Conservation (phyloP, 805 yeast genomes). For the Lipomyces sp. region DNA sequence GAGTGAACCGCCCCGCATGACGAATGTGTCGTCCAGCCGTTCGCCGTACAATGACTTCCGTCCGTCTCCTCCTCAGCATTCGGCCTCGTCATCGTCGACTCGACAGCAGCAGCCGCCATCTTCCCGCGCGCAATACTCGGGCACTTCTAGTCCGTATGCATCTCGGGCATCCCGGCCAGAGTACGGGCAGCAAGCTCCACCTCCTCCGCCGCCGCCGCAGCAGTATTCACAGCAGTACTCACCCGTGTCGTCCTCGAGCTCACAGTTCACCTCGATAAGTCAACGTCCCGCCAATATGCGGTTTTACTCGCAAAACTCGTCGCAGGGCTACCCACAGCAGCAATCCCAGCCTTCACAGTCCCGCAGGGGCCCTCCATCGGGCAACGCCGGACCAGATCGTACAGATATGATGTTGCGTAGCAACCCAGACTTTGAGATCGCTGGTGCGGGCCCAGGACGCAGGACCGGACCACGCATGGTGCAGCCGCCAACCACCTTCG, state of each 20-base stretch:
- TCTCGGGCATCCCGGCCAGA: slow-evolving; percentile 12
- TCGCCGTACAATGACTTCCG: slow-evolving; percentile 15
- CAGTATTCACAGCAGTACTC: slow-evolving; percentile 7
- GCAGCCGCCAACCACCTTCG: not conserved
- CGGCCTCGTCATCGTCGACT: too few relatives aligned
- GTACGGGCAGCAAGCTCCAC: not conserved
- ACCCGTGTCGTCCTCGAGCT: slow-evolving; percentile 37
- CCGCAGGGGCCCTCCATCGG: slow-evolving; percentile 1
- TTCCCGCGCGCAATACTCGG: slow-evolving; percentile 1
- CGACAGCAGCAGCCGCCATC: slow-evolving; percentile 4
- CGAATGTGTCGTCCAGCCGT: slow-evolving; percentile 11
- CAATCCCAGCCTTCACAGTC: not conserved
- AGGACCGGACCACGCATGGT: not conserved
- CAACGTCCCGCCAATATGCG: slow-evolving; percentile 35
- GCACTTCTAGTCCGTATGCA: slow-evolving; percentile 1
- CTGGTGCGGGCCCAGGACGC: slow-evolving; percentile 18
- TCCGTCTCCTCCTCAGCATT: slow-evolving; percentile 3
- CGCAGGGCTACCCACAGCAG: slow-evolving; percentile 4
- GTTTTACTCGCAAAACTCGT: slow-evolving; percentile 24
- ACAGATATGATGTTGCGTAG: slow-evolving; percentile 46
- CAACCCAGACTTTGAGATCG: slow-evolving; percentile 49
- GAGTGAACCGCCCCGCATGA: slow-evolving; percentile 3
- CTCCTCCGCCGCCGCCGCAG: slow-evolving; percentile 34
- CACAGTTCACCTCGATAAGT: slow-evolving; percentile 34
- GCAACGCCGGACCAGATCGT: slow-evolving; percentile 3